Base-by-base conservation (phyloP, 306 rosid species). In the Corylus avellana region DNA sequence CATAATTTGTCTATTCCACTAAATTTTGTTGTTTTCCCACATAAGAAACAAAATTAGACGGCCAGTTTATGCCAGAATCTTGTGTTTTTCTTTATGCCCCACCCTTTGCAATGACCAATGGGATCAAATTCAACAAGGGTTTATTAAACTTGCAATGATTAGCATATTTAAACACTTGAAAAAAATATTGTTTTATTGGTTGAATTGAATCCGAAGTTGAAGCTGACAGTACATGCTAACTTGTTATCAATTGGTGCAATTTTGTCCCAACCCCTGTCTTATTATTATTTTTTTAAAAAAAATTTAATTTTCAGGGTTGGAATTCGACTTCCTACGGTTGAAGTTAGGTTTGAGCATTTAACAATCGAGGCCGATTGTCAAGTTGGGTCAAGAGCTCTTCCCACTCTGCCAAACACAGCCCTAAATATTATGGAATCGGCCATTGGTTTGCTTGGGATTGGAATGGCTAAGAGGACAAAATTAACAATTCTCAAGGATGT, bases 401-500 rank as follows among this genome's bases (percentile, higher is more conserved):
- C 99, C 8, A 84, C 99, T 0, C 85, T 95, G 17, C 96, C 97
- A 71, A 95, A 95, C 56, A 84, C 11, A 49, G 90, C 96, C 9
- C 2, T 85, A 64, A 95, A 91, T 75, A 74, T 93, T 49, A 1
- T 59, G 1, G 99, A 93, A 80, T 91, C 98, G 13, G 74, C 74
- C 18, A 42, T 93, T 78, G 78, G 98, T 13, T 2, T 83, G 0
- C 58, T 77, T 83, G 99, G 99, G 49, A 72, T 95, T 82, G 72
- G 64, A 57, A 57, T 92, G n/a, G 71, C 92, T 0, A 91, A 95
- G 87, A 86, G 85, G 81, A 91, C 94, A 29, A 93, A 90, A 67
- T 88, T 95, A 75, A 93, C 97, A 37, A 95, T 95, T 82, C 94
- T 95, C 59, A 95, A 95, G 83, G 85, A 90, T 59, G 96, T 87